Evolutionary conservation across 2,329 filamentous ascomycete species (phyloP), one percentile per base, ranked within the genome.

Genomic region (Curvularia sp.): DNA sequence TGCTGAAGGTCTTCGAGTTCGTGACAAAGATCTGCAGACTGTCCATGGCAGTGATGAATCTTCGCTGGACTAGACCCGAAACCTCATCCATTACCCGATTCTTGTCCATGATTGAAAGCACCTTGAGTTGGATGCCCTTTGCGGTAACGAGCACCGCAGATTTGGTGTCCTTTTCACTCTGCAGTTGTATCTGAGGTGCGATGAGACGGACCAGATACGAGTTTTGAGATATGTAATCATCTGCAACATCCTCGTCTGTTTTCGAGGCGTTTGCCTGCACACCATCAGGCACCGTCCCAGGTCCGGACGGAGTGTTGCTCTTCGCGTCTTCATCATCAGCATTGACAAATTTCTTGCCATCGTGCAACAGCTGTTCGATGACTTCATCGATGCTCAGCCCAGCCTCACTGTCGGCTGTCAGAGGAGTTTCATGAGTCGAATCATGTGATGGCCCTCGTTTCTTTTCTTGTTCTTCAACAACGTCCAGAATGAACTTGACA

Each of bases 11-110:
- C 79, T 96, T 96, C 70, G 94, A 91, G 62, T 94, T 94, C 0
- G 94, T 95, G 49, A 99, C 93, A 68, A 99, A 99, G 79, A 99
- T 97, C 75, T 99, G 95, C 28, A 96, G 90, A 73, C 94, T 96
- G 78, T 99, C 95, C 90, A 98, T 97, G 66, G 93, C 92, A 62
- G 97, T 88, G 28, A 93, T 87, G 80, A 98, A 97, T 7, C 95
- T 90, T 38, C 93, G 90, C 75, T 99, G 96, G 1, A 99, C 94
- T 46, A 99, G 85, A 53, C 95, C 96, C 71, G 92, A 97, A 70
- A 99, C 93, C 67, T 91, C 89, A 75, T 99, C 95, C 48, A 88
- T 93, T 56, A 98, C 87, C 60, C 95, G 87, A 70, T 93, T 89
- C 78, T 96, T 97, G 79, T 99, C 95, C 90, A 98, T 97, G 69